Evolutionary conservation across 306 rosid species (phyloP), one percentile per base, ranked within the genome.

Genomic region (Glycine latifolia): DNA sequence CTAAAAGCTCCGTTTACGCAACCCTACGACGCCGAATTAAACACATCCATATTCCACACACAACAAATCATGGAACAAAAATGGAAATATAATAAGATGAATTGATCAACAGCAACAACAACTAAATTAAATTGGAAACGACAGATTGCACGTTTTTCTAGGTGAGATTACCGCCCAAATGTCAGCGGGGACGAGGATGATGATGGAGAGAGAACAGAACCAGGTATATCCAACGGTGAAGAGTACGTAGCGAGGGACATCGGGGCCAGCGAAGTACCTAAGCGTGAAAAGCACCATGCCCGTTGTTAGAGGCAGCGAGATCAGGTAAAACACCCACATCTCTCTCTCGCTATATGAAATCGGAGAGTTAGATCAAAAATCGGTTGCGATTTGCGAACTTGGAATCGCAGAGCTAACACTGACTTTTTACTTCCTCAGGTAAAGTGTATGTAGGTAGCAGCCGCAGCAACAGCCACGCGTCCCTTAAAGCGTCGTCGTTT

Each of bases 301-400:
- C 67, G 92, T 79, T 53, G 97, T 93, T 11, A 93, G 78, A 81
- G 97, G 97, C 85, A 95, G 81, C 78, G 97, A 95, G 90, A 95
- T 90, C 92, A 95, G 88, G 89, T 95, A 95, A 80, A 95, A 95
- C 81, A 93, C 94, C 99, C 99, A 95, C 99, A 95, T 95, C 83
- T 78, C 87, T 26, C 31, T 26, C 31, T 26, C 31, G 31, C 31
- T 26, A 26, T 26, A 26, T 26, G 31, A 2, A 26, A 26, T 26
- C 31, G 31, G 31, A 26, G 31, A 26, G 31, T 26, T 26, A 26
- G 31, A 26, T 26, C 31, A 26, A 1, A 26, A 26, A 26, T 26
- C 31, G 31, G 31, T 26, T 26, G 31, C 31, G 31, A 26, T 26
- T 26, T 26, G 31, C 31, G 31, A 26, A 26, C 1, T 60, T n/a